Evolutionary conservation across 2,329 filamentous ascomycete genomes (phyloP).

Genomic region (Tolypocladium endophyticum): DNA sequence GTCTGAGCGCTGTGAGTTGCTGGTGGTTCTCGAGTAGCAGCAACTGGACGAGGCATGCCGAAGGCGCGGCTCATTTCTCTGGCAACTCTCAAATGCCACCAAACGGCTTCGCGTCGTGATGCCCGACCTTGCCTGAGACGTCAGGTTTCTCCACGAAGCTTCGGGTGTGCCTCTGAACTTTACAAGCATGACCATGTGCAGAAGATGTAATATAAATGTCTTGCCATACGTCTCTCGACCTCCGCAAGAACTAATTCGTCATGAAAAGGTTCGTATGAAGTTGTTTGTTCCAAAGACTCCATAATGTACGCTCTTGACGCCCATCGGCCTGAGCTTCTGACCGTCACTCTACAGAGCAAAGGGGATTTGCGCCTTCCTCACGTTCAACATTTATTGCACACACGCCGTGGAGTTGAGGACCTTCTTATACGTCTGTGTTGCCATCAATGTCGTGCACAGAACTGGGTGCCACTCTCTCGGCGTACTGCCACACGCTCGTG

Average conservation of each 20-base stretch:
- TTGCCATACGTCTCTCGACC: background rate
- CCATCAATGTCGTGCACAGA: background rate
- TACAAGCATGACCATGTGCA: too few relatives aligned
- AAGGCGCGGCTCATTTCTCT: background rate
- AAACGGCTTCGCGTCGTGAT: background rate
- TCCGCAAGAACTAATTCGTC: background rate
- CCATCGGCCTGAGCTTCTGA: accelerated
- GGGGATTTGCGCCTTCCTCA: background rate
- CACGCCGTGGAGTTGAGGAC: background rate
- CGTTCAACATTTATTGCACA: background rate
- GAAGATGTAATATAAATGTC: background rate
- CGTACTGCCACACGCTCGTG: background rate
- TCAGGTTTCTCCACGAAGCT: too few relatives aligned
- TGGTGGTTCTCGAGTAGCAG: background rate
- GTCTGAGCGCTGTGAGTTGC: background rate
- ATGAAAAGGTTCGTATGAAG: background rate
- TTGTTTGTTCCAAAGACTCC: background rate
- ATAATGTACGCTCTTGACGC: background rate
- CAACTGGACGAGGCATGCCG: background rate
- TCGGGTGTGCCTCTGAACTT: too few relatives aligned
- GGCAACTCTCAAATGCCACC: background rate
- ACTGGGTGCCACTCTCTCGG: background rate
- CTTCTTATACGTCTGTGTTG: background rate
- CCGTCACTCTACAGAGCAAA: background rate
- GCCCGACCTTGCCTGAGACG: too few relatives aligned